Evolutionary conservation across 768 basidiomycete genomes (phyloP).

Genomic region (Psilocybe azurescens): DNA sequence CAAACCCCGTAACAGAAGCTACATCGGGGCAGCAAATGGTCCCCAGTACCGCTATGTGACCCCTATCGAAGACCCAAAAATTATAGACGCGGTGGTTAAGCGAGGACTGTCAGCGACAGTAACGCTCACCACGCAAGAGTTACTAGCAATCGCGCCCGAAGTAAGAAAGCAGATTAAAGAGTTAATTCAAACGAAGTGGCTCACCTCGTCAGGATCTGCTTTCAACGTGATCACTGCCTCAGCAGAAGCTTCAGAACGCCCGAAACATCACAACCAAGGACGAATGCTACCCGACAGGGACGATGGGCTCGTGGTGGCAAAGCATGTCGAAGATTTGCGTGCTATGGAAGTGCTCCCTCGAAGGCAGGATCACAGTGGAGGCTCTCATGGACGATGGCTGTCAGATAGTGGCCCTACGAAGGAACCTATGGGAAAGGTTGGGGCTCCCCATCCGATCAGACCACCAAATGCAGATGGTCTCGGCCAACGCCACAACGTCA

Average conservation of each 20-base stretch:
- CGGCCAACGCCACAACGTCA: conserved; percentile 18
- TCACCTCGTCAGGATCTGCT: not conserved
- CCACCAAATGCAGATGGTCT: too few relatives aligned
- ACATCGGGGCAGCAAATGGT: too few relatives aligned
- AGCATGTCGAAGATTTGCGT: not conserved
- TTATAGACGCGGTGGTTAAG: not conserved
- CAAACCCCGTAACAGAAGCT: too few relatives aligned
- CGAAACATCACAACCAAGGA: too few relatives aligned
- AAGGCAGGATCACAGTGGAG: not conserved
- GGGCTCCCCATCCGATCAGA: not conserved
- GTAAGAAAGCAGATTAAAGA: not conserved
- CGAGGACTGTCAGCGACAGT: not conserved
- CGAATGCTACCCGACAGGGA: too few relatives aligned
- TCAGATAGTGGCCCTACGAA: not conserved
- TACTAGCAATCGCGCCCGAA: not conserved
- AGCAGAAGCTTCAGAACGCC: too few relatives aligned
- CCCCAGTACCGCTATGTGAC: too few relatives aligned
- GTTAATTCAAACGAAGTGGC: not conserved
- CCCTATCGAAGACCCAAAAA: too few relatives aligned
- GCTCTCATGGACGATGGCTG: not conserved
- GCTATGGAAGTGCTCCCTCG: not conserved
- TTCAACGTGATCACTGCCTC: not conserved
- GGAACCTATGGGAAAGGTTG: not conserved
- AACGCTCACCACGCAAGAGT: not conserved
- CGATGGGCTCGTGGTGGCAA: not conserved